Conservation (phyloP, 2,329 filamentous ascomycete species). For the Bipolaris victoriae region DNA sequence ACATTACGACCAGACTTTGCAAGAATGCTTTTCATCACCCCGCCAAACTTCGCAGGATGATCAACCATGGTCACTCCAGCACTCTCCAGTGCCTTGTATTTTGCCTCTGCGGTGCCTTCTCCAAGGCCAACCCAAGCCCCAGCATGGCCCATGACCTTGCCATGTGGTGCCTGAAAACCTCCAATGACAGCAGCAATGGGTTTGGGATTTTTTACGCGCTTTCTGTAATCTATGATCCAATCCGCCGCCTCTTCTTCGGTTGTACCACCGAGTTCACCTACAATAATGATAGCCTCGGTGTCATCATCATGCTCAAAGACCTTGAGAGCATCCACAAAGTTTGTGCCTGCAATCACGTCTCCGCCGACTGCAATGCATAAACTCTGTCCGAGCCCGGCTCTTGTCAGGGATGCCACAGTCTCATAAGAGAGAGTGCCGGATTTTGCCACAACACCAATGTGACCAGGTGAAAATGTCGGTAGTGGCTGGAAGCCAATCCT, state of each 20-base stretch:
- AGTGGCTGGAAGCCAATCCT: conserved; percentile 79
- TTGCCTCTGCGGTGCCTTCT: conserved; percentile 68
- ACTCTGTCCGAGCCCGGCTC: conserved; percentile 77
- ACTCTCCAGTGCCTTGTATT: conserved; percentile 69
- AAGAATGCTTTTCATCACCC: conserved; percentile 68
- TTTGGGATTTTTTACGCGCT: conserved; percentile 66
- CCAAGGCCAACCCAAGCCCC: conserved; percentile 73
- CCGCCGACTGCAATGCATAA: conserved; percentile 79
- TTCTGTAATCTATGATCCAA: conserved; percentile 72
- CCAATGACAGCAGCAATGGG: conserved; percentile 76
- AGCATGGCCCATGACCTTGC: conserved; percentile 78
- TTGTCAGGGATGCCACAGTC: conserved; percentile 74
- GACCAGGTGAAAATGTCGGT: conserved; percentile 71
- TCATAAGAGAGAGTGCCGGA: conserved; percentile 83
- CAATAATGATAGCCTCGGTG: conserved; percentile 73
- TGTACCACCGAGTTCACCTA: conserved; percentile 74
- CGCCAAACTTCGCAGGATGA: conserved; percentile 76
- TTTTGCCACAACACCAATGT: conserved; percentile 78
- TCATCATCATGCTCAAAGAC: conserved; percentile 70
- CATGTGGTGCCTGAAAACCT: conserved; percentile 67
- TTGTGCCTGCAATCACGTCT: conserved; percentile 75
- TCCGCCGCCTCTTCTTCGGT: conserved; percentile 74
- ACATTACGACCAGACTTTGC: conserved; percentile 51
- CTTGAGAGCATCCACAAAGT: conserved; percentile 72
- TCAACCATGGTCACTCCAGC: conserved; percentile 74